Percentiles rank a stretch among this genome's conserved stretches.
Evolutionary conservation across 352 stramenopile species (phyloP).

Genomic region (Phytophthora hybrid): DNA sequence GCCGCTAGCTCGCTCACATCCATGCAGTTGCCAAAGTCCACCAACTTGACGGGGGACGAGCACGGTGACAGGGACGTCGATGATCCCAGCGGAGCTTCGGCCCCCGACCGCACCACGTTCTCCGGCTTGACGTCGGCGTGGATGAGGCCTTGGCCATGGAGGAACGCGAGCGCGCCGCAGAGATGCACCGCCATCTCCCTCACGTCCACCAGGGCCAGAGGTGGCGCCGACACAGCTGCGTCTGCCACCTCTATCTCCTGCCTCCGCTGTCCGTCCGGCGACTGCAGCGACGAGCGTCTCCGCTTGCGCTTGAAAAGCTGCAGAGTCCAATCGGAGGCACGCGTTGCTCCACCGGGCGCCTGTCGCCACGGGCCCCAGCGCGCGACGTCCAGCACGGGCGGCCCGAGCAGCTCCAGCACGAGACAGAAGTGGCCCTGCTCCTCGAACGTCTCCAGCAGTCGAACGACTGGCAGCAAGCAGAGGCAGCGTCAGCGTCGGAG

Average conservation of each 20-base stretch:
- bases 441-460: slow-evolving; percentile 64
- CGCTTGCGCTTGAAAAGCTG: slow-evolving; percentile 35
- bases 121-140: slow-evolving; percentile 84
- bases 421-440: slow-evolving; percentile 67
- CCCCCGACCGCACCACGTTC: slow-evolving; percentile 59
- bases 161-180: slow-evolving; percentile 67
- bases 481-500: not conserved
- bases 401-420: slow-evolving; percentile 72
- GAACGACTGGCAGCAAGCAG: slow-evolving; percentile 47
- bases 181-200: slow-evolving; percentile 70
- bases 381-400: slow-evolving; percentile 94
- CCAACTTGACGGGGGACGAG: slow-evolving; percentile 60
- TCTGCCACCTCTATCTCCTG: slow-evolving; percentile 3
- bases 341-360: slow-evolving; percentile 76
- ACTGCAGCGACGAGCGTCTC: slow-evolving; percentile 23
- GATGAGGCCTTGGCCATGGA: slow-evolving; percentile 69
- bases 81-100: slow-evolving; percentile 24
- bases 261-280: slow-evolving; percentile 15
- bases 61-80: slow-evolving; percentile 5
- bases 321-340: slow-evolving; percentile 21
- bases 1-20: slow-evolving; percentile 47
- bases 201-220: slow-evolving; percentile 50
- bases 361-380: slow-evolving; percentile 93
- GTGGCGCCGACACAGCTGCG: slow-evolving; percentile 18
- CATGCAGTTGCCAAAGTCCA: slow-evolving; percentile 85